A percentile compares a stretch with the other conserved stretches of the same genome.
Conservation (phyloP, 768 basidiomycete genomes). For the Termitomyces eurrhizus region DNA sequence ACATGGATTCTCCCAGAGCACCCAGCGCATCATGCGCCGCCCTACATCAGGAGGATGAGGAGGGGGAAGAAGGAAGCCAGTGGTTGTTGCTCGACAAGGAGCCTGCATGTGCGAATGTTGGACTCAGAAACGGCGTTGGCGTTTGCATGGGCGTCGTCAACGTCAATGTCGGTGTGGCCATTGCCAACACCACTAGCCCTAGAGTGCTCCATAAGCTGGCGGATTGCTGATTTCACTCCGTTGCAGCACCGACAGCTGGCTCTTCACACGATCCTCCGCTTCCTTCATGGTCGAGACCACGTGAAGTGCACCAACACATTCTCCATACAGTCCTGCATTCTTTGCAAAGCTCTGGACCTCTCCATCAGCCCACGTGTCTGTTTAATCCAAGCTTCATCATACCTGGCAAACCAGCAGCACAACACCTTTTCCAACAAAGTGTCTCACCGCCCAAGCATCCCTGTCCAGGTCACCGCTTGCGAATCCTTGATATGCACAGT, state of each 20-base stretch:
- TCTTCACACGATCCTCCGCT: conserved; percentile 68
- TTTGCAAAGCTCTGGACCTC: conserved; percentile 84
- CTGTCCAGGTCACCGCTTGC: conserved; percentile 88
- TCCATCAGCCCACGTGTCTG: not conserved
- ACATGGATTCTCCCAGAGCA: conserved; percentile 26
- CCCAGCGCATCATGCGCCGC: conserved; percentile 48
- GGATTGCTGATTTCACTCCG: conserved; percentile 96
- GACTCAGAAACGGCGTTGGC: conserved; percentile 24
- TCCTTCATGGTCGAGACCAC: conserved; percentile 64
- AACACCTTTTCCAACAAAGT: conserved; percentile 75
- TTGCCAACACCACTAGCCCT: conserved; percentile 5
- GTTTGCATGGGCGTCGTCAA: conserved; percentile 23
- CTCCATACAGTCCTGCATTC: conserved; percentile 93
- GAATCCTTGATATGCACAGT: conserved; percentile 97
- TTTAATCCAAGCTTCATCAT: conserved; percentile 16
- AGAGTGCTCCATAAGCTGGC: conserved; percentile 86
- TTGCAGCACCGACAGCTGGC: conserved; percentile 88
- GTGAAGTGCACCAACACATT: conserved; percentile 93
- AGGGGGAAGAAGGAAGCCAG: not conserved
- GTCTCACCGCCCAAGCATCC: conserved; percentile 88
- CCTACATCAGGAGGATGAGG: conserved; percentile 31
- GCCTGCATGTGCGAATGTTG: conserved; percentile 7
- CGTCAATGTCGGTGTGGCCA: conserved; percentile 17
- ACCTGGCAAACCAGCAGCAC: conserved; percentile 89
- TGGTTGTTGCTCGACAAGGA: not conserved